Evolutionary conservation across 2,329 filamentous ascomycete species (phyloP), one percentile per base, ranked within the genome.

Genomic region (Xylariaceae sp.): DNA sequence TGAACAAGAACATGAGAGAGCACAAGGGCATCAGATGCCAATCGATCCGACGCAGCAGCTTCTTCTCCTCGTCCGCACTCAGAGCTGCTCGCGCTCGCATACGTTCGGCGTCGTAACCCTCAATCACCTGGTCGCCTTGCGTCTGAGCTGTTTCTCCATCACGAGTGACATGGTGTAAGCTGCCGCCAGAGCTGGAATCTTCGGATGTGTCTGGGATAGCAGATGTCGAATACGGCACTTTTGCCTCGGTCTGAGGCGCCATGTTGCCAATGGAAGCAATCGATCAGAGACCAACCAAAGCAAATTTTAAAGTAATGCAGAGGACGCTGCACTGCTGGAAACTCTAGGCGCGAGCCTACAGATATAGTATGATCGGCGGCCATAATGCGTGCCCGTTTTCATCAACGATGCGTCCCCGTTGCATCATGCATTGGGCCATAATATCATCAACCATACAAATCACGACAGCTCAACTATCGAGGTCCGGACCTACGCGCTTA

Each of bases 41-140:
- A 52, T 75, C 71, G 18, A 75, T 68, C 11, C 67, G 64, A 12
- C 70, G 64, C 40, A 76, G 60, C 11, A 76, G 56, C 48, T 65
- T 73, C 54, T 69, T 75, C 52, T 76, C 73, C 50, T 76, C 73
- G 5, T 67, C 69, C 0, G 64, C 63, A 4, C 64, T 71, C 11
- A 73, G 53, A 7, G 55, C 48, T 1, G 61, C 58, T 18, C 60
- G 54, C 12, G 57, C 61, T 44, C 54, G 54, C 62, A 66, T 63
- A 31, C 60, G 58, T 30, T 59, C 59, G 15, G 60, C 59, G 27
- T 68, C 65, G 44, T 64, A 68, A 1, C 65, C 65, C n/a, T 56
- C 55, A 27, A 66, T 58, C 6, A 41, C 19, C 11, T 57, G 51
- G 17, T 55, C 42, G 22, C 27, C 45, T 6, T 49, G 49, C 22